A percentile compares a stretch with the other conserved stretches of the same genome.
Evolutionary conservation across 164 flowering plant genomes (phyloP).

Genomic region (Aristolochia californica): DNA sequence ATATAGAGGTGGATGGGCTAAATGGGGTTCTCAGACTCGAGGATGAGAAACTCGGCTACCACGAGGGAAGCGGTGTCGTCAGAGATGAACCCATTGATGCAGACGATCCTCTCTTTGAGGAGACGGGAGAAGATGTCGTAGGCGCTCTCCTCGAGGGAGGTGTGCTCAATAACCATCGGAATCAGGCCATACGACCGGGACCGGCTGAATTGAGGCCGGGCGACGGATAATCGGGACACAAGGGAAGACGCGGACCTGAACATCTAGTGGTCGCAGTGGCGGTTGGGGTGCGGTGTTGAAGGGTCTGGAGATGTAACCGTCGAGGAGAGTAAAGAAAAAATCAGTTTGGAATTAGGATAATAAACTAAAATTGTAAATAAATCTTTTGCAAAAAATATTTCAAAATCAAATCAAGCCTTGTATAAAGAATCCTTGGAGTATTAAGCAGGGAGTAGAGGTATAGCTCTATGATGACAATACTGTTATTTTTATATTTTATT

Average conservation of each 20-base stretch:
- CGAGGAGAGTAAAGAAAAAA: no score
- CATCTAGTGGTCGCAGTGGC: no score
- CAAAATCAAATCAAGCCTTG: no score
- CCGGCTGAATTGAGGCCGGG: slow-evolving; percentile 8
- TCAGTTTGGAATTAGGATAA: no score
- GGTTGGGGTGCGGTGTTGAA: no score
- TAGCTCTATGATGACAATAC: no score
- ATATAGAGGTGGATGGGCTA: slow-evolving; percentile 87
- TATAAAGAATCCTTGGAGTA: no score
- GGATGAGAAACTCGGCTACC: slow-evolving; percentile 84
- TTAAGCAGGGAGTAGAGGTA: no score
- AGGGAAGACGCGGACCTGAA: background rate
- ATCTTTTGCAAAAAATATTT: no score
- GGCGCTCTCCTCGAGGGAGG: slow-evolving; percentile 83
- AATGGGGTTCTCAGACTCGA: slow-evolving; percentile 90
- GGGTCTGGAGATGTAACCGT: no score
- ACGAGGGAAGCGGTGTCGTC: slow-evolving; percentile 91
- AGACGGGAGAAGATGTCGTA: slow-evolving; percentile 96
- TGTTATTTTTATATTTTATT: no score
- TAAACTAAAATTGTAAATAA: no score
- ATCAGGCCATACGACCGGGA: slow-evolving; percentile 48
- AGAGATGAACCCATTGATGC: slow-evolving; percentile 82
- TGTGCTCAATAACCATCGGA: slow-evolving; percentile 94
- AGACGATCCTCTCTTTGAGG: slow-evolving; percentile 85
- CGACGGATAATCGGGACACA: background rate